Percentiles rank a stretch among this genome's conserved stretches.
These are phyloP conservation scores for Aegilops speltoides DNA, from an alignment of 176 grass and related monocot genomes.

Conservation along the genomic window DNA sequence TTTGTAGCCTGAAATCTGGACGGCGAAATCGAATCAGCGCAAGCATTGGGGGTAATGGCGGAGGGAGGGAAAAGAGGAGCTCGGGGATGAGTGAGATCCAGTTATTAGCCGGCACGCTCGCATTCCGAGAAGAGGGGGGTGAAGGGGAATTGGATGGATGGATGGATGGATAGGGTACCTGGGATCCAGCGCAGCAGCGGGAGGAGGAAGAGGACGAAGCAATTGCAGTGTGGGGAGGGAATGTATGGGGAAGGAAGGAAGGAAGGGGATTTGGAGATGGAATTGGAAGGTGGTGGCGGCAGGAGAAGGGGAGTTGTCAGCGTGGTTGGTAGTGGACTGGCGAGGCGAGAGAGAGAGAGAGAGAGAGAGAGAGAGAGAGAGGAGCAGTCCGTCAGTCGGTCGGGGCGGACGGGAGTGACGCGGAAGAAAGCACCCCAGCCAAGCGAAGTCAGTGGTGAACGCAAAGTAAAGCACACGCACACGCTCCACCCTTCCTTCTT, in stretches of 20 bases:
- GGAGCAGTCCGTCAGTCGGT: conserved; percentile 1
- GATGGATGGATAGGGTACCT: conserved; percentile 3
- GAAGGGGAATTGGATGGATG: neutral
- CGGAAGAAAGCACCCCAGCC: neutral
- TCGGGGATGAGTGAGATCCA: conserved; percentile 3
- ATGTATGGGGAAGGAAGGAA: neutral
- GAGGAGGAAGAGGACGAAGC: neutral
- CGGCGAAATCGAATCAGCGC: neutral
- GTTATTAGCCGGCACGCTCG: neutral
- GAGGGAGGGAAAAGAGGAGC: neutral
- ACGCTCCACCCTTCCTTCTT: neutral
- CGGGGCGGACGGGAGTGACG: conserved; percentile 16
- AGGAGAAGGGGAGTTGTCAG: conserved; percentile 37
- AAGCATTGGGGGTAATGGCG: neutral
- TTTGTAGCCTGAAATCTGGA: neutral
- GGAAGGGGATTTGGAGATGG: conserved; percentile 22
- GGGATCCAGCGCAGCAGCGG: conserved; percentile 13
- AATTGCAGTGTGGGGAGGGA: conserved; percentile 14
- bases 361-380: neutral
- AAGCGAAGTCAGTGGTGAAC: conserved; percentile 7
- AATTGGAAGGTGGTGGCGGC: conserved; percentile 20
- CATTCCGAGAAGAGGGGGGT: neutral
- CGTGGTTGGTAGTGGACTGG: conserved; percentile 28
- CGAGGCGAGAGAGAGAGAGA: too few relatives aligned
- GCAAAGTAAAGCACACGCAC: conserved; percentile 19